phyloP scores from a whole-genome alignment of 306 rosid species.

The Quercus variabilis region DNA sequence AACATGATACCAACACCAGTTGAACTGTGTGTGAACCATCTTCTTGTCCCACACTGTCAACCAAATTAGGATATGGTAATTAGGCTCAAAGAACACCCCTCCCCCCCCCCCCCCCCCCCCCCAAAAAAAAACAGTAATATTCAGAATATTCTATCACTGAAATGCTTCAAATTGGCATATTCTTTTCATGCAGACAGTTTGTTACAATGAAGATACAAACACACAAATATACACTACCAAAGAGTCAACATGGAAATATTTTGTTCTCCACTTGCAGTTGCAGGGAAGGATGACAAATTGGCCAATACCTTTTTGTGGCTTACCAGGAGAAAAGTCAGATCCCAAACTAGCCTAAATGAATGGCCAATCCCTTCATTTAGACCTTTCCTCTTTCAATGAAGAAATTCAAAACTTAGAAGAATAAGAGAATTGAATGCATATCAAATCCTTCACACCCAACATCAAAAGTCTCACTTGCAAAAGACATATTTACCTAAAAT shows the following conservation, averaged over 20 bases:
- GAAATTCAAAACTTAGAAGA: background rate
- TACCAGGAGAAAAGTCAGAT: background rate
- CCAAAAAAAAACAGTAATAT: background rate
- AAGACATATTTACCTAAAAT: background rate
- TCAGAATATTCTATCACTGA: background rate
- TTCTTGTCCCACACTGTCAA: conserved; percentile 94
- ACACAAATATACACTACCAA: background rate
- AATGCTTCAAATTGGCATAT: background rate
- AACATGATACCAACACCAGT: conserved; percentile 94
- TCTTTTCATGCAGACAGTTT: conserved; percentile 7
- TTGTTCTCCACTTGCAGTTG: background rate
- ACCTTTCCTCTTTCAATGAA: background rate
- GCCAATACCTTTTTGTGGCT: background rate
- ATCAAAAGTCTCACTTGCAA: background rate
- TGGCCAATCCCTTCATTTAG: background rate
- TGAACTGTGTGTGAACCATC: conserved; percentile 87
- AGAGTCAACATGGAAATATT: conserved; percentile 3
- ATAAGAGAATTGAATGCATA: background rate
- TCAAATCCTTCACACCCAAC: background rate
- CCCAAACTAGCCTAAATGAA: background rate
- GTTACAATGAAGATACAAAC: background rate
- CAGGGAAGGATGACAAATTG: background rate
- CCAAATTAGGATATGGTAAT: conserved; percentile 3
- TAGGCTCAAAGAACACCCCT: background rate
- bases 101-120: no score